Evolutionary conservation across 768 basidiomycete genomes (phyloP).

Genomic region (Boletus rubescentipes): DNA sequence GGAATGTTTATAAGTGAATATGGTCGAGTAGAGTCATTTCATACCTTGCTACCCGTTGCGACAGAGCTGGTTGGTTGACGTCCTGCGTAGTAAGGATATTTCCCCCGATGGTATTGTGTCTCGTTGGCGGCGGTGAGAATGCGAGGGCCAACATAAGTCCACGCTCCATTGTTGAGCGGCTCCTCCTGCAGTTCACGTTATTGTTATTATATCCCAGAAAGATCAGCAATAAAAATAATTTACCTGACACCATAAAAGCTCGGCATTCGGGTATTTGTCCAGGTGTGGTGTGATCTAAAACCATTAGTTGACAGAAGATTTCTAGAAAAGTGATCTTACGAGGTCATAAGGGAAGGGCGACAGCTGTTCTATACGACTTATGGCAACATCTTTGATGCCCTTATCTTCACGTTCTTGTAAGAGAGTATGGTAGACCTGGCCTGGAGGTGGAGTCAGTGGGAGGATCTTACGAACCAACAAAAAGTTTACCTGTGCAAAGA

Average conservation of each 20-base stretch:
- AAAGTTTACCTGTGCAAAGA: slow-evolving; percentile 68
- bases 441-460: slow-evolving; percentile 33
- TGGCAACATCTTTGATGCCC: slow-evolving; percentile 90
- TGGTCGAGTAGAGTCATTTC: slow-evolving; percentile 2
- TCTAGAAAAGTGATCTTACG: slow-evolving; percentile 42
- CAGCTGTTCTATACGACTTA: slow-evolving; percentile 92
- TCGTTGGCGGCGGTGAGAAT: slow-evolving; percentile 91
- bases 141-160: slow-evolving; percentile 94
- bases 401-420: slow-evolving; percentile 87
- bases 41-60: slow-evolving; percentile 87
- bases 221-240: not conserved
- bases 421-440: slow-evolving; percentile 93
- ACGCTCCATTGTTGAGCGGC: slow-evolving; percentile 95
- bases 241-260: slow-evolving; percentile 89
- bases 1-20: not conserved
- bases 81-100: slow-evolving; percentile 90
- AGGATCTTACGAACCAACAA: not conserved
- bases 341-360: slow-evolving; percentile 98
- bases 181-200: slow-evolving; percentile 59
- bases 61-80: slow-evolving; percentile 90
- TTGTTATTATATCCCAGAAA: not conserved
- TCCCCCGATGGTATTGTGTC: slow-evolving; percentile 87
- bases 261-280: slow-evolving; percentile 95
- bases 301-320: slow-evolving; percentile 3
- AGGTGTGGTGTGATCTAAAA: slow-evolving; percentile 84